phyloP scores from a whole-genome alignment of 2,329 filamentous ascomycete genomes.

The Penicillium sclerotigenum region DNA sequence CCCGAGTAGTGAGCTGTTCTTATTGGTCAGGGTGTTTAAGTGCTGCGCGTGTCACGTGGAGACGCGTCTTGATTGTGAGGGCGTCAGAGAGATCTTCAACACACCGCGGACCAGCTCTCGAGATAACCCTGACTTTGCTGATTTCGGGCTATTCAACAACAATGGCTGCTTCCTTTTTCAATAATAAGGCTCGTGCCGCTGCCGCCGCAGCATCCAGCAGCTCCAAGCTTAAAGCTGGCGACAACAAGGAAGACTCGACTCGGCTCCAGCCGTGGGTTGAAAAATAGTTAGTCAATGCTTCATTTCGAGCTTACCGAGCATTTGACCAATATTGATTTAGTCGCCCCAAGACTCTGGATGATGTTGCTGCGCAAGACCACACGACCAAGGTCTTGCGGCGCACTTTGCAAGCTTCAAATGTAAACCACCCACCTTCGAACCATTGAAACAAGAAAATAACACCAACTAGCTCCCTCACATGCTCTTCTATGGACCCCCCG shows the following conservation, averaged over 20 bases:
- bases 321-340: conserved; percentile 47
- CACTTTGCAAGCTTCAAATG: conserved; percentile 91
- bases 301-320: neutral
- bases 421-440: conserved; percentile 38
- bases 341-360: conserved; percentile 86
- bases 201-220: conserved; percentile 71
- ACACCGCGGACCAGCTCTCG: conserved; percentile 4
- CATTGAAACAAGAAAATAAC: conserved; percentile 1
- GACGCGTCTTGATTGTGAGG: conserved; percentile 31
- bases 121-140: neutral
- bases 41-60: conserved; percentile 35
- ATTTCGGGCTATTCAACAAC: neutral
- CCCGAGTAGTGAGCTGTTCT: neutral
- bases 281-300: conserved; percentile 70
- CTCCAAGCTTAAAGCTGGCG: conserved; percentile 63
- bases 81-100: conserved; percentile 9
- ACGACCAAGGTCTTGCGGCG: conserved; percentile 89
- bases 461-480: conserved; percentile 77
- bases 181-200: conserved; percentile 77
- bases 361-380: conserved; percentile 97
- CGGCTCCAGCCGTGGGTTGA: conserved; percentile 93
- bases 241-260: conserved; percentile 58
- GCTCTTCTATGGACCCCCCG: conserved; percentile 97
- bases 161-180: conserved; percentile 84
- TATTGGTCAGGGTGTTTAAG: conserved; percentile 19